Percentiles rank a stretch among this genome's conserved stretches.
Conservation (phyloP, 1,284 basidiomycete genomes). For the Heterobasidion irregulare region DNA sequence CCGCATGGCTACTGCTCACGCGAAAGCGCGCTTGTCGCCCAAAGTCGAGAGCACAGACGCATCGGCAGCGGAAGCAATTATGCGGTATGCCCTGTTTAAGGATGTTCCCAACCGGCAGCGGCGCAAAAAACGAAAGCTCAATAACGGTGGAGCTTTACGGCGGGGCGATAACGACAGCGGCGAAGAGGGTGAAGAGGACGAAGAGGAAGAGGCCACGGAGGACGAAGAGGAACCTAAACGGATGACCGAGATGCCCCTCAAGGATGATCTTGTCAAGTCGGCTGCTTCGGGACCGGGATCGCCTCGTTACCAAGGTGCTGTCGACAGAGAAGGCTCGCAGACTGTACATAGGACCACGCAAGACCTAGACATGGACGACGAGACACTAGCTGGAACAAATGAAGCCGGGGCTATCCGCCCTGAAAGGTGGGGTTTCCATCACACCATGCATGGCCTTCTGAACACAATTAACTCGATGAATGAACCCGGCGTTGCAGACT, state of each 20-base stretch:
- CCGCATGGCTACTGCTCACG: slow-evolving; percentile 96
- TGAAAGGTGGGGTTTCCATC: slow-evolving; percentile 40
- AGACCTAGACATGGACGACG: slow-evolving; percentile 54
- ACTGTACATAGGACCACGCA: slow-evolving; percentile 14
- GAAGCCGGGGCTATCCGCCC: slow-evolving; percentile 36
- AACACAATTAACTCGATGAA: neutral
- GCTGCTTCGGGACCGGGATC: slow-evolving; percentile 10
- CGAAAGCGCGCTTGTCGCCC: slow-evolving; percentile 85
- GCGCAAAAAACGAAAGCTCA: slow-evolving; percentile 77
- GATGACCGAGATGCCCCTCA: slow-evolving; percentile 36
- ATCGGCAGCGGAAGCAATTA: slow-evolving; percentile 86
- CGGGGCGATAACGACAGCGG: slow-evolving; percentile 33
- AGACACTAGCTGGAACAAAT: slow-evolving; percentile 25
- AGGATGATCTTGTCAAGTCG: slow-evolving; percentile 23
- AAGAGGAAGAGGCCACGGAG: slow-evolving; percentile 43
- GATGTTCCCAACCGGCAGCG: slow-evolving; percentile 83
- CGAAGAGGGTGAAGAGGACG: slow-evolving; percentile 30
- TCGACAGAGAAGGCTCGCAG: slow-evolving; percentile 39
- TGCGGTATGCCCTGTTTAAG: slow-evolving; percentile 97
- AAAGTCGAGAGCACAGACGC: slow-evolving; percentile 88
- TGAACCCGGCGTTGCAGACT: slow-evolving; percentile 35
- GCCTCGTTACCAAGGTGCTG: slow-evolving; percentile 31
- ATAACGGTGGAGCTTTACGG: slow-evolving; percentile 43
- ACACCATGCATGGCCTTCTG: neutral
- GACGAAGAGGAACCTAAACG: slow-evolving; percentile 42